Evolutionary conservation across 805 yeast genomes (phyloP), one percentile per base, ranked within the genome.

Genomic region (Wickerhamiella galacta): DNA sequence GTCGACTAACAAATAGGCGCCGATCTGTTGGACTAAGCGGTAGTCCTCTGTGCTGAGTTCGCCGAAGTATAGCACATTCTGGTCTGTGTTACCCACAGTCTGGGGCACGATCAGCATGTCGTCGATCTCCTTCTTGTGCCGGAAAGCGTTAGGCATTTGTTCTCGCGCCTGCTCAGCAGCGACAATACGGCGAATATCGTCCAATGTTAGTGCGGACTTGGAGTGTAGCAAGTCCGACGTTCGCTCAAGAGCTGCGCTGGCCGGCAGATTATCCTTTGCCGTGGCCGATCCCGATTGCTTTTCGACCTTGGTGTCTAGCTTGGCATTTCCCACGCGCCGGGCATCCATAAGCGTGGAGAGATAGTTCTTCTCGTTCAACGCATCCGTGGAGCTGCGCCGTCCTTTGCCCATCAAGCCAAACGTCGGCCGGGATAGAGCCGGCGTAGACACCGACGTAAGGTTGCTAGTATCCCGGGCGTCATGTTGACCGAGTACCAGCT

Each of bases 121-220:
- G 16, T 31, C 38, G 24, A 21, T 25, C 9, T 25, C 28, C 16
- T 35, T 20, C 48, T 78, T 85, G 54, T 78, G 92, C 37, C 77
- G 74, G 56, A 77, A 85, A 0, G 95, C 93, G 53, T 83, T 83
- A 2, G 95, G 95, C 37, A 93, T 66, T 48, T 79, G 76, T 39
- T 81, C 94, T 41, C 95, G 64, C 0, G 96, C 94, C 53, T 87
- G 95, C 47, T 90, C 95, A 7, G 93, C 87, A 2, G 95, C 93
- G 6, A 90, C 95, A 49, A 90, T 87, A 42, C 96, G 66, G 6
- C 96, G 94, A 45, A 90, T 90, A 54, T 90, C 99, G 54, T 90
- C 96, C 45, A 90, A 65, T 0, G 95, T 87, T 33, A 90, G 66
- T 0, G 87, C 75, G 44, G 78, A 80, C 44, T 87, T 92, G 47